Evolutionary conservation across 1,284 basidiomycete species (phyloP), one percentile per base, ranked within the genome.

Genomic region (Trametes sp.): DNA sequence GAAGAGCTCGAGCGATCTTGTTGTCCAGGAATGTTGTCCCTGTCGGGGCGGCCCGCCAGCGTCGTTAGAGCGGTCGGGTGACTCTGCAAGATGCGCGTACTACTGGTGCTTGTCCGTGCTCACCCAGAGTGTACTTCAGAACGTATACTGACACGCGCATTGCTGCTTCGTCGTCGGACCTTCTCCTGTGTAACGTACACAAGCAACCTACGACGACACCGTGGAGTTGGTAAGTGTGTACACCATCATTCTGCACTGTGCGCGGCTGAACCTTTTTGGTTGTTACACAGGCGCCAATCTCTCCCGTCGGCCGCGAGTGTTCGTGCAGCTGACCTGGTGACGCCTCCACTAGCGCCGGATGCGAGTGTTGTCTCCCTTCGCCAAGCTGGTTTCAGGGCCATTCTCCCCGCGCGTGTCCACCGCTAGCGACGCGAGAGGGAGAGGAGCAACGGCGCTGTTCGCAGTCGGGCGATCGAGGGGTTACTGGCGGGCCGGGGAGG

Each of bases 401-500:
- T 35, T 51, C 33, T 13, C 23, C 13, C 33, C 13, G 51, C 35
- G 24, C 51, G 14, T 53, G 35, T 8, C 2, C 23, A 19, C 38
- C 35, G 35, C 24, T 38, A 29, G 52, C 29, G 41, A 29, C 23
- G 51, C 26, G 41, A 38, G n/a, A 16, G 21, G 36, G 51, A 28
- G 21, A 11, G 26, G 51, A 52, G 49, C 16, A 44, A 35, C 1
- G n/a, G 24, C 31, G 56, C 48, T 31, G 7, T n/a, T 29, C 28
- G 46, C 46, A 45, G 41, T 23, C 38, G 26, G 14, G 8, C 4
- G 31, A 9, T 16, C 48, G 51, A 41, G 51, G 57, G 57, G 51
- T n/a, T 11, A 19, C 29, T 4, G 19, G 51, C 55, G 63, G 63
- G 16, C 59, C 63, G 63, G 48, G 46, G 35, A 14, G 65, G 68